phyloP scores from a whole-genome alignment of 371 early-diverging fungal genomes.

The Synchytrium microbalum region DNA sequence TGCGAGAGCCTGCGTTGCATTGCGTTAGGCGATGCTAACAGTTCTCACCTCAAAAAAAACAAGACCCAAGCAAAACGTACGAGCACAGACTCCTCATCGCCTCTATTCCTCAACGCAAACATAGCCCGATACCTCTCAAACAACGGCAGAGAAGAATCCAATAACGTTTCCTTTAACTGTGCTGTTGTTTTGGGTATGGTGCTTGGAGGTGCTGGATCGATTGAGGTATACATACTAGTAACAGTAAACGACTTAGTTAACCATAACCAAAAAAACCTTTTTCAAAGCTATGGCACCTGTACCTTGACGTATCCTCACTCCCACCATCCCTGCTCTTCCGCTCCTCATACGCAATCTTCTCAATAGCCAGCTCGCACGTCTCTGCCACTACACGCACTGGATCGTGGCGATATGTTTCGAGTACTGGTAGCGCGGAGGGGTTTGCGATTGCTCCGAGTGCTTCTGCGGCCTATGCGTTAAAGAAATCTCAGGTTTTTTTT shows the following conservation, averaged over 20 bases:
- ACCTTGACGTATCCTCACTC: slow-evolving; percentile 30
- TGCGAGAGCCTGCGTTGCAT: slow-evolving; percentile 51
- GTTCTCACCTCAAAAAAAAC: too few species aligned
- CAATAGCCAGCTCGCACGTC: slow-evolving; percentile 93
- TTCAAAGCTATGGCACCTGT: too few species aligned
- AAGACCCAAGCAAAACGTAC: too few species aligned
- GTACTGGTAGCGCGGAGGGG: slow-evolving; percentile 61
- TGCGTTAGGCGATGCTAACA: background rate
- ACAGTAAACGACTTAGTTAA: too few species aligned
- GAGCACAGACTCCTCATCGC: slow-evolving; percentile 75
- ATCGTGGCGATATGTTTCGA: slow-evolving; percentile 48
- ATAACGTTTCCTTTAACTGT: slow-evolving; percentile 57
- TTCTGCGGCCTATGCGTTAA: slow-evolving; percentile 75
- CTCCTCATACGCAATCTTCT: slow-evolving; percentile 71
- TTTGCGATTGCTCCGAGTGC: slow-evolving; percentile 90
- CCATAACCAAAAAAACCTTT: slow-evolving; percentile 7
- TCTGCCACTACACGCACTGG: slow-evolving; percentile 64
- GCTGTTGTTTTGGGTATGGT: slow-evolving; percentile 47
- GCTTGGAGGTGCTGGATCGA: slow-evolving; percentile 89
- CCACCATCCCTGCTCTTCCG: slow-evolving; percentile 29
- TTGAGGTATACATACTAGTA: slow-evolving; percentile 54
- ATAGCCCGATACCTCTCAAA: slow-evolving; percentile 97
- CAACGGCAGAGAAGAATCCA: slow-evolving; percentile 64
- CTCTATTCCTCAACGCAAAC: slow-evolving; percentile 95
- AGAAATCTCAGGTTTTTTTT: slow-evolving; percentile 7